Evolutionary conservation across 805 yeast species (phyloP).

Genomic region (Lipomyces kockii): DNA sequence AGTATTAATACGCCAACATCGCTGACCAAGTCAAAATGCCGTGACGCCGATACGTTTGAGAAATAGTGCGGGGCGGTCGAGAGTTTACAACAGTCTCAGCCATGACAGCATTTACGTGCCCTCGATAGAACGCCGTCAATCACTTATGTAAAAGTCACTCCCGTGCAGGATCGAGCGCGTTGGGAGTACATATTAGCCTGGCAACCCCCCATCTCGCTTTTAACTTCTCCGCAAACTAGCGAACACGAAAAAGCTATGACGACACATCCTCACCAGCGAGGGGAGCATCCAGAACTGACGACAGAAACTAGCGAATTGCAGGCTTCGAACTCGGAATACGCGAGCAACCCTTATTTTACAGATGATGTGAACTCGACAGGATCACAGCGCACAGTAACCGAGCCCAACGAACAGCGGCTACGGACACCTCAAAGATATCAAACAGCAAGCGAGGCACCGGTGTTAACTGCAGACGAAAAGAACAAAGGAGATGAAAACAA

Average conservation of each 20-base stretch:
- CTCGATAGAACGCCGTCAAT: too few relatives aligned
- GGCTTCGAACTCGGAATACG: neutral
- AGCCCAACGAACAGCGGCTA: neutral
- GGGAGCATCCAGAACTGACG: neutral
- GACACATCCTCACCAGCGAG: neutral
- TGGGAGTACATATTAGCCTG: too few relatives aligned
- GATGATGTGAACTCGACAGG: neutral
- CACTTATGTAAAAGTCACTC: too few relatives aligned
- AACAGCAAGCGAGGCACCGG: neutral
- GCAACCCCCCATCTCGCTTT: too few relatives aligned
- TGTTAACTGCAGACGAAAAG: neutral
- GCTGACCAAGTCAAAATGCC: too few relatives aligned
- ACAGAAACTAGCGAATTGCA: neutral
- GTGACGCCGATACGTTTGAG: too few relatives aligned
- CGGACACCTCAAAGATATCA: neutral
- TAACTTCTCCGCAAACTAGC: too few relatives aligned
- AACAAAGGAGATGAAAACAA: neutral
- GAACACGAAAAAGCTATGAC: neutral
- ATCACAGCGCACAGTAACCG: neutral
- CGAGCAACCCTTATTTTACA: neutral
- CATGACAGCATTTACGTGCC: too few relatives aligned
- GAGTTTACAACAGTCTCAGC: too few relatives aligned
- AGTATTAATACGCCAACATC: too few relatives aligned
- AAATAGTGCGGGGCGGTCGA: too few relatives aligned
- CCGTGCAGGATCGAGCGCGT: too few relatives aligned